Percentiles rank a stretch among this genome's conserved stretches.
Conservation (phyloP, 495 filamentous ascomycete species). For the Cercophora scortea region DNA sequence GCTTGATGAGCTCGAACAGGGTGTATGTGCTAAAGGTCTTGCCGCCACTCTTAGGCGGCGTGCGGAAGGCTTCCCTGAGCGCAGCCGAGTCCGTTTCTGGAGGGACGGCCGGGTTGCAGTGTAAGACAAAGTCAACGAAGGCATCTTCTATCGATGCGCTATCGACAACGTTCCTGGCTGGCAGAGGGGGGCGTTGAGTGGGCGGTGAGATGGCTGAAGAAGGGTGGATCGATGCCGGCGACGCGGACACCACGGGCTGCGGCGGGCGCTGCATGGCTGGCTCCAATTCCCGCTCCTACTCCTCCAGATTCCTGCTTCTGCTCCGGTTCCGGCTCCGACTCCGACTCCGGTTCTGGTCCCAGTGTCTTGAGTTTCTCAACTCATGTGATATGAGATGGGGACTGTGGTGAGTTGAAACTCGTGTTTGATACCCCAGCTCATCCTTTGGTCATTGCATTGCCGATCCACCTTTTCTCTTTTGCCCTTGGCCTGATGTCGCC, state of each 20-base stretch:
- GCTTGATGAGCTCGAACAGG: constrained; percentile 76
- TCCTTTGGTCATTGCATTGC: too few relatives aligned
- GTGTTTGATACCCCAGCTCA: background rate
- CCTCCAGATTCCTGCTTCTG: background rate
- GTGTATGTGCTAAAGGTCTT: constrained; percentile 81
- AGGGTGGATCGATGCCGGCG: constrained; percentile 10
- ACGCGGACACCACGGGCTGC: constrained; percentile 11
- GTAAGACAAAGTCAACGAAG: constrained; percentile 82
- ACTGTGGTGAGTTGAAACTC: too few relatives aligned
- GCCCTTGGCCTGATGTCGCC: too few relatives aligned
- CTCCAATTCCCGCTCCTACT: background rate
- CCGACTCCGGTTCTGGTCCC: background rate
- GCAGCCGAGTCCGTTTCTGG: constrained; percentile 63
- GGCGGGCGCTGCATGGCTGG: constrained; percentile 7
- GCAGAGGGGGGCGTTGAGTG: constrained; percentile 39
- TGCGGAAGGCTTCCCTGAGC: constrained; percentile 72
- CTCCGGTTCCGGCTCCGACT: background rate
- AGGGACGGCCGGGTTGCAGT: constrained; percentile 78
- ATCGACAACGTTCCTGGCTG: constrained; percentile 56
- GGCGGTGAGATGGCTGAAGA: background rate
- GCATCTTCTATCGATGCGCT: constrained; percentile 75
- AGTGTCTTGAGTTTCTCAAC: too few relatives aligned
- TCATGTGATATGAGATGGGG: too few relatives aligned
- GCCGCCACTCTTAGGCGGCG: constrained; percentile 83
- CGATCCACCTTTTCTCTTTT: too few relatives aligned